Evolutionary conservation across 768 basidiomycete genomes (phyloP).

Genomic region (Pulveroboletus sp.): DNA sequence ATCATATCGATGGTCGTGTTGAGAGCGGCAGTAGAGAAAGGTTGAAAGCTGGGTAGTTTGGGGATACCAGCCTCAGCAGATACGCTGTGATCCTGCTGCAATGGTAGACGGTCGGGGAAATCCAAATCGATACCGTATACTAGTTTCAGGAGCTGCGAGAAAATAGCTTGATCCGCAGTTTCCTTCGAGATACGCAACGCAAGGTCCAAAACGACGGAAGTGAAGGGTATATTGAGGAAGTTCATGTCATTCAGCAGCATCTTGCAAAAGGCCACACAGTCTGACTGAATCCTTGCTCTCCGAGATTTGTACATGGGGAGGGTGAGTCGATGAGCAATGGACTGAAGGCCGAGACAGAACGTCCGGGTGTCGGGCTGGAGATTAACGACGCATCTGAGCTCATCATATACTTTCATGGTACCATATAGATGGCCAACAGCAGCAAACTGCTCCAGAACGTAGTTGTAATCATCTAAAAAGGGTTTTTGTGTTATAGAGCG

Average conservation of each 20-base stretch:
- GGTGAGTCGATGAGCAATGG: slow-evolving; percentile 62
- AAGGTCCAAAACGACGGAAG: slow-evolving; percentile 61
- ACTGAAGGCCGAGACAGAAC: slow-evolving; percentile 60
- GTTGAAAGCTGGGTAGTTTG: slow-evolving; percentile 30
- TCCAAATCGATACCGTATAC: slow-evolving; percentile 75
- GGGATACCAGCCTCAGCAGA: slow-evolving; percentile 11
- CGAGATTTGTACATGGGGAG: slow-evolving; percentile 46
- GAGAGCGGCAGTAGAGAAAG: slow-evolving; percentile 60
- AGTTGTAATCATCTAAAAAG: slow-evolving; percentile 64
- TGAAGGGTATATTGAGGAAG: slow-evolving; percentile 41
- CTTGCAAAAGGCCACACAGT: slow-evolving; percentile 45
- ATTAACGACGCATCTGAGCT: slow-evolving; percentile 42
- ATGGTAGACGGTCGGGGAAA: slow-evolving; percentile 63
- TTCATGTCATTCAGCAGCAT: slow-evolving; percentile 58
- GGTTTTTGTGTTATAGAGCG: slow-evolving; percentile 42
- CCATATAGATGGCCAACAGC: slow-evolving; percentile 67
- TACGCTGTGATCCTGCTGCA: slow-evolving; percentile 13
- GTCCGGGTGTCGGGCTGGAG: slow-evolving; percentile 50
- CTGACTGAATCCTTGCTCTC: slow-evolving; percentile 33
- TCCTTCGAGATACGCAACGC: slow-evolving; percentile 65
- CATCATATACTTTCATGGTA: slow-evolving; percentile 54
- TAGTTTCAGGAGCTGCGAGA: slow-evolving; percentile 56
- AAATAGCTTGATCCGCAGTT: slow-evolving; percentile 47
- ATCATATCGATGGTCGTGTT: slow-evolving; percentile 72
- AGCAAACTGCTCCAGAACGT: slow-evolving; percentile 70